Evolutionary conservation across 2,329 filamentous ascomycete species (phyloP).

Genomic region (Aureobasidium sp.): DNA sequence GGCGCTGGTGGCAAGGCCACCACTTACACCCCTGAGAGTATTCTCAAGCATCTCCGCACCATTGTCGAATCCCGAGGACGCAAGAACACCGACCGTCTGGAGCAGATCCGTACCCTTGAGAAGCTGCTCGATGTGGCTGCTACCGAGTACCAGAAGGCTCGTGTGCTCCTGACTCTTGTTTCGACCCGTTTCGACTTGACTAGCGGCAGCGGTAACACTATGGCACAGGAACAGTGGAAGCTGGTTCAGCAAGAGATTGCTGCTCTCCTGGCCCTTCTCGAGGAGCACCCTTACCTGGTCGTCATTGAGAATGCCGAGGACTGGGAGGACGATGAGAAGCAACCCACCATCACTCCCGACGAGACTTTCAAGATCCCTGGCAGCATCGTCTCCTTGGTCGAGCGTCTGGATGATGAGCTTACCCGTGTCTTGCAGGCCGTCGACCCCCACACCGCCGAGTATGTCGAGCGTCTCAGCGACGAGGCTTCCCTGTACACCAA

Average conservation of each 20-base stretch:
- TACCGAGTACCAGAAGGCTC: slow-evolving; percentile 89
- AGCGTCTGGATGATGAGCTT: slow-evolving; percentile 94
- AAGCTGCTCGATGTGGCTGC: slow-evolving; percentile 83
- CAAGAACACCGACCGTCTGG: slow-evolving; percentile 93
- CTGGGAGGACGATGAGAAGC: slow-evolving; percentile 98
- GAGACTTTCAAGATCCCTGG: slow-evolving; percentile 88
- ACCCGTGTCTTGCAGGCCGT: slow-evolving; percentile 95
- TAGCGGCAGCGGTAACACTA: slow-evolving; percentile 68
- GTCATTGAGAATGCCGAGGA: slow-evolving; percentile 91
- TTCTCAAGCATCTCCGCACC: slow-evolving; percentile 88
- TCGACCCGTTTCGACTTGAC: slow-evolving; percentile 92
- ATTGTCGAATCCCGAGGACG: slow-evolving; percentile 96
- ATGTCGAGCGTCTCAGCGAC: slow-evolving; percentile 89
- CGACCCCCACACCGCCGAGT: slow-evolving; percentile 96
- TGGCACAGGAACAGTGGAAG: slow-evolving; percentile 97
- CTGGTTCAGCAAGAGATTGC: slow-evolving; percentile 80
- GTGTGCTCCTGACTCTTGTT: slow-evolving; percentile 83
- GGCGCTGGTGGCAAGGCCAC: slow-evolving; percentile 83
- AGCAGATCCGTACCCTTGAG: slow-evolving; percentile 98
- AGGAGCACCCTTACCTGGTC: slow-evolving; percentile 70
- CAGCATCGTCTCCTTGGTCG: slow-evolving; percentile 87
- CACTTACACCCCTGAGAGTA: slow-evolving; percentile 92
- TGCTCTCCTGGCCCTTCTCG: slow-evolving; percentile 68
- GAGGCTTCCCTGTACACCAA: slow-evolving; percentile 87
- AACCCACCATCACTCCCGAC: slow-evolving; percentile 62